phyloP scores from a whole-genome alignment of 1,284 basidiomycete species.

The Vanrija humicola region DNA sequence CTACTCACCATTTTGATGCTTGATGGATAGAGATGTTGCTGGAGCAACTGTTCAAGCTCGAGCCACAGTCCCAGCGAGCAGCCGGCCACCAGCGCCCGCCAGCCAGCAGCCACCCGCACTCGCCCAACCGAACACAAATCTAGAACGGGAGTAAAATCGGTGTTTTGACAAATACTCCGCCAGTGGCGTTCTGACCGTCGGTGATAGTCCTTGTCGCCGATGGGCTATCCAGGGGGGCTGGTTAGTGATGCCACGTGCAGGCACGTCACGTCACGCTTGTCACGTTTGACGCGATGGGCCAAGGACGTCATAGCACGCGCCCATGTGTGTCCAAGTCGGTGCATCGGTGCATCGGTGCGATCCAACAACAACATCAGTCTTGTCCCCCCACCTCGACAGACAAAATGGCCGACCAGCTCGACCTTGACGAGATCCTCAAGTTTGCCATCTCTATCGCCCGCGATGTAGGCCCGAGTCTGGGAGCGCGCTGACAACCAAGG shows the following conservation, averaged over 20 bases:
- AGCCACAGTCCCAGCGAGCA: not conserved
- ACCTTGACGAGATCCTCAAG: constrained; percentile 63
- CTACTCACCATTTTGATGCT: constrained; percentile 21
- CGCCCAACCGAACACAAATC: constrained; percentile 3
- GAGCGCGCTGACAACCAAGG: constrained; percentile 25
- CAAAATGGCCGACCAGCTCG: constrained; percentile 39
- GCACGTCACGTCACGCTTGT: no score
- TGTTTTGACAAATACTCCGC: no score
- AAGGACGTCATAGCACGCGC: no score
- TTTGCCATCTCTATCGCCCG: constrained; percentile 70
- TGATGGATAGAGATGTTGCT: constrained; percentile 3
- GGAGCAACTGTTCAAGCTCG: not conserved
- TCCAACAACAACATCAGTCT: no score
- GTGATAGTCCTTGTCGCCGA: no score
- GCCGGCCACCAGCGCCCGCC: not conserved
- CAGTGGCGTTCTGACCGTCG: no score
- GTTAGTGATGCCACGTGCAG: no score
- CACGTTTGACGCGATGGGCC: no score
- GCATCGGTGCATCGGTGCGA: no score
- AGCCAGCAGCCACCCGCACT: not conserved
- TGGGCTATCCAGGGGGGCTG: no score
- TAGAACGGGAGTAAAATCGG: no score
- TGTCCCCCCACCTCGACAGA: constrained; percentile 16
- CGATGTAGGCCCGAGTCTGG: constrained; percentile 31
- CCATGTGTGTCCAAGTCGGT: no score